Base-by-base conservation (phyloP, 1,284 basidiomycete genomes). In the Cystobasidium pallidum region DNA sequence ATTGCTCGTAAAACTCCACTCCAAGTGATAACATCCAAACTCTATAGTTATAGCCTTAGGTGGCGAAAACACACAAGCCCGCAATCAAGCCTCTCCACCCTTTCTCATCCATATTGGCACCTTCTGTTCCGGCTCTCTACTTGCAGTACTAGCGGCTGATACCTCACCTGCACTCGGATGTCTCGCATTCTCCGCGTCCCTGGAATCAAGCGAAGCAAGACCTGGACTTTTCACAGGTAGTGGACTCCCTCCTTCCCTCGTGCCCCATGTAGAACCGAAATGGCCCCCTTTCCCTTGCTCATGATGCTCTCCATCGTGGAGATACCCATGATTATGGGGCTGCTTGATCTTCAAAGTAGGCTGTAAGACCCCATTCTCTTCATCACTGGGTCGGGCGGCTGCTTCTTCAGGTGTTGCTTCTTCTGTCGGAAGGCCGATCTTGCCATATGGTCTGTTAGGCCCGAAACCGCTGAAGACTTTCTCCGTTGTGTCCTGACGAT, bases 51-150 rank as follows among this genome's bases (percentile, higher is more conserved):
- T 45, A 45, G 43, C 43, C 43, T 3, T 8, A 45, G 43, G 43
- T 45, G 26, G 24, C 24, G 24, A 28, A 17, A 2, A 13, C 51
- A 28, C 2, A 7, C 3, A 2, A n/a, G 10, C 19, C 4, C 13
- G 15, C 6, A 6, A 34, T 57, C 54, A 57, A 57, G 54, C 54
- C 36, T 51, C 57, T 34, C 67, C 67, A 19, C 67, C 67, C 34
- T 70, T 70, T 28, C 67, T 59, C 67, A 70, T 51, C 67, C 67
- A 70, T 26, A 70, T 70, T 24, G 67, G 67, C 6, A 70, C 67
- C 30, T 62, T 70, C 34, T 70, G 61, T n/a, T 24, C 54, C 7
- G 19, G n/a, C 21, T 36, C 66, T 24, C 24, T 66, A 21, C 54
- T 24, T 30, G 17, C 34, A 11, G 21, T 19, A 43, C 7, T 43